Evolutionary conservation across 2,329 filamentous ascomycete genomes (phyloP).

Genomic region (Aschersonia sp.): DNA sequence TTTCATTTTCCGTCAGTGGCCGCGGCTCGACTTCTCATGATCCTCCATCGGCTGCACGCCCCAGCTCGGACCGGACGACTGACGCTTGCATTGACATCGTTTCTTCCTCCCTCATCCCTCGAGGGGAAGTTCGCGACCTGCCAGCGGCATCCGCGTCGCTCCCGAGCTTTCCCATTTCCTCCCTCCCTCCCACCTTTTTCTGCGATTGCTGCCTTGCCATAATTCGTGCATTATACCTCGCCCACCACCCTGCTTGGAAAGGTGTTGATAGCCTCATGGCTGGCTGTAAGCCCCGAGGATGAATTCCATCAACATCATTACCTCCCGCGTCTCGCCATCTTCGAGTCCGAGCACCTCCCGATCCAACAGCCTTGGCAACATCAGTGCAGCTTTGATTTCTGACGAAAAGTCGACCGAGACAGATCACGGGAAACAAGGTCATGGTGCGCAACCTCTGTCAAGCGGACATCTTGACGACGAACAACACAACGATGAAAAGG

Average conservation of each 20-base stretch:
- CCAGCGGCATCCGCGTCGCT: neutral
- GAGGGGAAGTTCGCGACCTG: neutral
- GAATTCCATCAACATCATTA: constrained; percentile 95
- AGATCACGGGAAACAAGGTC: constrained; percentile 19
- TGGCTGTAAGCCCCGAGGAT: constrained; percentile 48
- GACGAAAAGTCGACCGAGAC: constrained; percentile 21
- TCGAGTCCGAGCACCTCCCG: constrained; percentile 41
- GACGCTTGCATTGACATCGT: constrained; percentile 1
- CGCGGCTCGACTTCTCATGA: too few species aligned
- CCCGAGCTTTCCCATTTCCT: neutral
- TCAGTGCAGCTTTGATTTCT: constrained; percentile 31
- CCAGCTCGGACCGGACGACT: too few species aligned
- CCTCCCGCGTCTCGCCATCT: constrained; percentile 59
- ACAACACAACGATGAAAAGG: constrained; percentile 21
- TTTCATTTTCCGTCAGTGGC: too few species aligned
- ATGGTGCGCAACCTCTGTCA: constrained; percentile 20
- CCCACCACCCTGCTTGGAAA: constrained; percentile 1
- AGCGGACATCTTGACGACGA: constrained; percentile 21
- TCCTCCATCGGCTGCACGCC: too few species aligned
- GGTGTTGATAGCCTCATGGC: constrained; percentile 30
- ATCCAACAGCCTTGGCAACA: constrained; percentile 44
- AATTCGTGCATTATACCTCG: neutral
- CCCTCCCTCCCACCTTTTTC: neutral
- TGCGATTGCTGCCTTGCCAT: neutral
- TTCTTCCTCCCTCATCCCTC: neutral